phyloP scores from a whole-genome alignment of 345 rosid genomes.

The Rhodamnia rubescens region DNA sequence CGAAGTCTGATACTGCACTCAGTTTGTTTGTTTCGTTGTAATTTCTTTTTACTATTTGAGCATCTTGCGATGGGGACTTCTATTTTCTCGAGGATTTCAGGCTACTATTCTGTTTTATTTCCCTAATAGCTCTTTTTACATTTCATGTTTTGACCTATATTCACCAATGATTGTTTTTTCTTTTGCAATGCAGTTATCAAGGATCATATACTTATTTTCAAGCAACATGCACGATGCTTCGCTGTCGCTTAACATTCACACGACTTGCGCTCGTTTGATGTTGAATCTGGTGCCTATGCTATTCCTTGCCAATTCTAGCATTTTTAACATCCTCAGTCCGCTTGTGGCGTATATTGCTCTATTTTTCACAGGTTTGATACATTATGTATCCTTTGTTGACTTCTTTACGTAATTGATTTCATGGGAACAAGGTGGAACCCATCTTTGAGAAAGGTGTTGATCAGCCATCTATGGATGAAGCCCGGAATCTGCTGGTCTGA shows the following conservation, averaged over 20 bases:
- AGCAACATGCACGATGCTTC: constrained; percentile 98
- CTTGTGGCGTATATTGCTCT: not conserved
- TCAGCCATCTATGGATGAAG: constrained; percentile 93
- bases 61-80: not conserved
- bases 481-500: constrained; percentile 75
- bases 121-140: not conserved
- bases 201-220: constrained; percentile 90
- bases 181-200: constrained; percentile 59
- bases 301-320: not conserved
- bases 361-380: not conserved
- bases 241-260: constrained; percentile 88
- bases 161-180: constrained; percentile 3
- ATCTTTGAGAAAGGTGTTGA: constrained; percentile 96
- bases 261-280: constrained; percentile 97
- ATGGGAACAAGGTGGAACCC: constrained; percentile 69
- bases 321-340: not conserved
- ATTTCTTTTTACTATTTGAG: not conserved
- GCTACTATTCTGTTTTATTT: not conserved
- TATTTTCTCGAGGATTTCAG: not conserved
- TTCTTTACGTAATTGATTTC: not conserved
- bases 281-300: constrained; percentile 68
- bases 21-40: not conserved
- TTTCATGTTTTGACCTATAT: not conserved
- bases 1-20: not conserved
- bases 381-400: constrained; percentile 6